Percentiles rank a stretch among this genome's conserved stretches.
Evolutionary conservation across 768 basidiomycete genomes (phyloP).

Genomic region (Hypholoma fasciculare): DNA sequence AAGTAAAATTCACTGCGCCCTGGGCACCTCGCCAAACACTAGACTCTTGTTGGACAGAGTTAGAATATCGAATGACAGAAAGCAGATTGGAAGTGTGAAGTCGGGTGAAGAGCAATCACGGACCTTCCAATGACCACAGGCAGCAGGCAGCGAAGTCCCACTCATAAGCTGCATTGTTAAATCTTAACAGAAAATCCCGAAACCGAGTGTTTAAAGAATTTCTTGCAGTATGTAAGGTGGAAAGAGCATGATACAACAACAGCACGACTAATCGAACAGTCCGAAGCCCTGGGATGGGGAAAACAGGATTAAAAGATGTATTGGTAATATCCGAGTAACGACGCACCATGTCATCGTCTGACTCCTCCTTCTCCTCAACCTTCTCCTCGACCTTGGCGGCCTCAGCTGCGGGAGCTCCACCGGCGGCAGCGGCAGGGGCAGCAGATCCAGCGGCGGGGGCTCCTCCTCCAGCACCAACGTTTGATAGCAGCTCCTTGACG

Average conservation of each 20-base stretch:
- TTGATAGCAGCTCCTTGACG: conserved; percentile 92
- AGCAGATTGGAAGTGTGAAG: too few species aligned
- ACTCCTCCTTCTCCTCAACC: conserved; percentile 88
- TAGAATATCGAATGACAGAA: too few species aligned
- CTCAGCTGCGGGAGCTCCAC: conserved; percentile 67
- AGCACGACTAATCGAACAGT: conserved; percentile 79
- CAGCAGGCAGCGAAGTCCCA: background rate
- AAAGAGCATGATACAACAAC: conserved; percentile 12
- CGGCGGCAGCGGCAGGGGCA: conserved; percentile 57
- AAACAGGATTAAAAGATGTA: background rate
- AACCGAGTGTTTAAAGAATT: conserved; percentile 15
- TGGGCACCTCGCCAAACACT: too few species aligned
- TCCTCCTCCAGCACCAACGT: conserved; percentile 92
- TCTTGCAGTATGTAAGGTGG: conserved; percentile 15
- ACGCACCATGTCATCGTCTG: conserved; percentile 87
- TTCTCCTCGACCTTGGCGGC: conserved; percentile 80
- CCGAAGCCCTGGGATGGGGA: conserved; percentile 75
- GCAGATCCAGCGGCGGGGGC: conserved; percentile 69
- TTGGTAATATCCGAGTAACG: too few species aligned
- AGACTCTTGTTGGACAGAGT: too few species aligned
- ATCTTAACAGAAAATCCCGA: too few species aligned
- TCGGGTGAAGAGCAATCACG: too few species aligned
- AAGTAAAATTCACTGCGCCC: too few species aligned
- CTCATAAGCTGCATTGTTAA: too few species aligned
- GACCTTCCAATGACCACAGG: too few species aligned